Evolutionary conservation across 1,284 basidiomycete genomes (phyloP), one percentile per base, ranked within the genome.

Genomic region (Heterobasidion annosum): DNA sequence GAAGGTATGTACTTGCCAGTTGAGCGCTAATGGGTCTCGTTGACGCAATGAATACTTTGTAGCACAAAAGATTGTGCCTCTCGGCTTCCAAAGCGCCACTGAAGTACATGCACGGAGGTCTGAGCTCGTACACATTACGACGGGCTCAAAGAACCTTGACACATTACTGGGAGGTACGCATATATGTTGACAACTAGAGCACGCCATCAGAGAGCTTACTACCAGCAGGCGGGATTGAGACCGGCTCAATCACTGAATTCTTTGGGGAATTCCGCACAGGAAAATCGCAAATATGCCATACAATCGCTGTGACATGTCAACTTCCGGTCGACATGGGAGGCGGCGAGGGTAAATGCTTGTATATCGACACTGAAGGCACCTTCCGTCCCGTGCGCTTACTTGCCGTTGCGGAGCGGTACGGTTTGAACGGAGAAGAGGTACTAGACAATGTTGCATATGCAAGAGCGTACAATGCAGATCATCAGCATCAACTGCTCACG

Each of bases 191-290:
- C n/a, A 12, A n/a, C 37, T 5, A 40, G 25, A 4, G 25, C 25
- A 25, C 25, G 4, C 25, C n/a, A 40, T 40, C 37, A 40, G 37
- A 40, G 37, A 40, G 37, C 37, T n/a, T 40, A 10, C 10, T 40
- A n/a, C 34, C 15, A 25, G 42, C 59, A 92, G 91, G 91, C 54
- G 97, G 97, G 8, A 93, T 99, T 63, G 97, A 99, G 74, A 99
- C 97, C 10, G 97, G 97, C 43, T 91, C 94, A 1, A 98, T 99
- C 67, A 99, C 97, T 0, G 97, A 99, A 70, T 75, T 99, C 25
- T 99, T 98, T 72, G 97, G 97, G 62, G 97, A 99, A 73, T 99
- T 98, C 73, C 79, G 97, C 62, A 99, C 97, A 8, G 97, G 97
- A 56, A 99, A 99, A 73, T 97, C 93, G 40, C 97, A 99, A 67